Evolutionary conservation across 371 early-diverging fungal species (phyloP), one percentile per base, ranked within the genome.

Genomic region (Mucor mucedo): DNA sequence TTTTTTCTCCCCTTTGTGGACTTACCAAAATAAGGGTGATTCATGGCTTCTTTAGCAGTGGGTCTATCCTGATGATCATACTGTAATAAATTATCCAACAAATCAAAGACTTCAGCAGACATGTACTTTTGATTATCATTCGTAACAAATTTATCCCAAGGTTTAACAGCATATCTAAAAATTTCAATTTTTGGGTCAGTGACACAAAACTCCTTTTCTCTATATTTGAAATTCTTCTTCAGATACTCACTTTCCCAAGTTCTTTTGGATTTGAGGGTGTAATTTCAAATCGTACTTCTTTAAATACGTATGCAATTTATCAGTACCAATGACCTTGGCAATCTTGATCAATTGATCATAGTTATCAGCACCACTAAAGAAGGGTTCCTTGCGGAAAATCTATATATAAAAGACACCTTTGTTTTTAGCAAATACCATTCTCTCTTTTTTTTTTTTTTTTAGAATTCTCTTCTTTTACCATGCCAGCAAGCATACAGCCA

Each of bases 401-500:
- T 21, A 21, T 21, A 21, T 21, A 21, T 1, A 21, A 21, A 21
- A 21, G 1, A 21, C 21, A 21, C 21, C 21, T 21, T 21, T 21
- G 21, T 21, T 21, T 21, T 21, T 21, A 21, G 21, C 21, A 21
- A 21, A 21, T 21, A 21, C 21, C 1, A 21, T 21, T 21, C 21
- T 21, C 21, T 21, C 1, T 1, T 21, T 21, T 21, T 21, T 21
- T n/a, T n/a, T n/a, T n/a, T n/a, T n/a, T n/a, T n/a, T n/a, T n/a
- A n/a, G n/a, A n/a, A 21, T 0, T 21, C 21, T 21, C 21, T 21
- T 21, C 21, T 21, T 21, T 21, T 21, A 21, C 21, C 91, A 98
- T 98, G 75, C 94, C 91, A 28, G 99, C 99, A 72, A 99, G 92
- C 95, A 99, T 98, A 79, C 99, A 98, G 14, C 99, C 99, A 69